Percentiles rank a stretch among this genome's conserved stretches.
Conservation (phyloP, 192 early-diverging fungal species). For the Oehlia diaphana region DNA sequence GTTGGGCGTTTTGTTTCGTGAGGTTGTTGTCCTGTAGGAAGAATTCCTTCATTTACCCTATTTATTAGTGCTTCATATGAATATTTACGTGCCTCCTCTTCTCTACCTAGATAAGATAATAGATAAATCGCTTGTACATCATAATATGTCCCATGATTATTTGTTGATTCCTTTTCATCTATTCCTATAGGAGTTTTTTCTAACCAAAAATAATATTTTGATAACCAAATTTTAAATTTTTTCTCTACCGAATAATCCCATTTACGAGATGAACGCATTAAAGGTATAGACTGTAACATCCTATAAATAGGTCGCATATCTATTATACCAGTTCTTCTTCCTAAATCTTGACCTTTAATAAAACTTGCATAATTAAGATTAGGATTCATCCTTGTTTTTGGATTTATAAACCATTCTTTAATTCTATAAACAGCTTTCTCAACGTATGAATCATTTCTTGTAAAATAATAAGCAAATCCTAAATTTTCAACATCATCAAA, state of each 20-base stretch:
- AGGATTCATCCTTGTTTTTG: conserved; percentile 60
- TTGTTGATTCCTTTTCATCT: conserved; percentile 30
- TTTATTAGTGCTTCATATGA: conserved; percentile 35
- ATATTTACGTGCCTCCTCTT: conserved; percentile 33
- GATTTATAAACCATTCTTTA: conserved; percentile 57
- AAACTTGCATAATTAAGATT: conserved; percentile 55
- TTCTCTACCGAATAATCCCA: conserved; percentile 37
- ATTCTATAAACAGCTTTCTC: conserved; percentile 40
- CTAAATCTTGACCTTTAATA: conserved; percentile 41
- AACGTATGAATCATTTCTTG: conserved; percentile 47
- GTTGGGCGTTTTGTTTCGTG: conserved; percentile 44
- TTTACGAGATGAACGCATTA: conserved; percentile 33
- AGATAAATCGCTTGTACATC: conserved; percentile 51
- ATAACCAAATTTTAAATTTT: conserved; percentile 40
- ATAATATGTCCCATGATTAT: conserved; percentile 62
- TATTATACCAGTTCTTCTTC: conserved; percentile 43
- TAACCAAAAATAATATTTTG: conserved; percentile 41
- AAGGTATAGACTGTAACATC: conserved; percentile 42
- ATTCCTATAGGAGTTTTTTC: conserved; percentile 33
- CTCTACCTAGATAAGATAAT: conserved; percentile 43
- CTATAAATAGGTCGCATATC: conserved; percentile 43
- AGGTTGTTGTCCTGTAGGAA: conserved; percentile 38
- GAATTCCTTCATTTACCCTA: conserved; percentile 44
- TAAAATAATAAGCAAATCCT: conserved; percentile 57
- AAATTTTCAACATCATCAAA: conserved; percentile 44